These are phyloP conservation scores for Teratosphaeria epicoccoides DNA, from an alignment of 2,329 filamentous ascomycete genomes.

Conservation along the genomic window DNA sequence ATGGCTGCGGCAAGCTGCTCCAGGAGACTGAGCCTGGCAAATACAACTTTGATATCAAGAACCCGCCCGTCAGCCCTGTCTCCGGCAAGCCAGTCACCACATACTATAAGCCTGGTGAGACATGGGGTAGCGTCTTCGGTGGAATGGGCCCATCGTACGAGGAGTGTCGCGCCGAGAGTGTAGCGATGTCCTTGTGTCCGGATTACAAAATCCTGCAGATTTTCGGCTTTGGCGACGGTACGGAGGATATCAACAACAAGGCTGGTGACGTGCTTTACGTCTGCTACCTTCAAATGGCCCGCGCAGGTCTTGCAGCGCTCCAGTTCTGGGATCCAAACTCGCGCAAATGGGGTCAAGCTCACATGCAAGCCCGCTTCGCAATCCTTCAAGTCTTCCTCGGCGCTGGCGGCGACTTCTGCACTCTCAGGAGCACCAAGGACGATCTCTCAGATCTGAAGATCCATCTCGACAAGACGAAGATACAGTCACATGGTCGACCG, in stretches of 20 bases:
- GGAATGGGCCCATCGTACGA: constrained; percentile 81
- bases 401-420: constrained; percentile 78
- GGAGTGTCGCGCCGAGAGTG: constrained; percentile 87
- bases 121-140: constrained; percentile 88
- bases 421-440: constrained; percentile 62
- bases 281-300: constrained; percentile 85
- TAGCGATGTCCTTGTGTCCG: constrained; percentile 82
- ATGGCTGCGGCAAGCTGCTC: constrained; percentile 86
- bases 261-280: constrained; percentile 82
- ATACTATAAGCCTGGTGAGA: constrained; percentile 92
- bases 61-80: constrained; percentile 72
- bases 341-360: constrained; percentile 73
- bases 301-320: constrained; percentile 76
- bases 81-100: constrained; percentile 66
- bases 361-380: constrained; percentile 58
- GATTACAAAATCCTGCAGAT: constrained; percentile 83
- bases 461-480: constrained; percentile 73
- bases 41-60: constrained; percentile 79
- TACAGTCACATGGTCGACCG: constrained; percentile 68
- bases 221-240: constrained; percentile 80
- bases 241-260: constrained; percentile 56
- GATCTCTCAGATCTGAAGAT: constrained; percentile 68
- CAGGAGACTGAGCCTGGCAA: constrained; percentile 74
- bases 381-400: constrained; percentile 78
- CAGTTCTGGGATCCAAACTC: constrained; percentile 93